These are phyloP conservation scores for Pharnaceum exiguum DNA, from an alignment of 148 eudicot genomes.

Conservation along the genomic window DNA sequence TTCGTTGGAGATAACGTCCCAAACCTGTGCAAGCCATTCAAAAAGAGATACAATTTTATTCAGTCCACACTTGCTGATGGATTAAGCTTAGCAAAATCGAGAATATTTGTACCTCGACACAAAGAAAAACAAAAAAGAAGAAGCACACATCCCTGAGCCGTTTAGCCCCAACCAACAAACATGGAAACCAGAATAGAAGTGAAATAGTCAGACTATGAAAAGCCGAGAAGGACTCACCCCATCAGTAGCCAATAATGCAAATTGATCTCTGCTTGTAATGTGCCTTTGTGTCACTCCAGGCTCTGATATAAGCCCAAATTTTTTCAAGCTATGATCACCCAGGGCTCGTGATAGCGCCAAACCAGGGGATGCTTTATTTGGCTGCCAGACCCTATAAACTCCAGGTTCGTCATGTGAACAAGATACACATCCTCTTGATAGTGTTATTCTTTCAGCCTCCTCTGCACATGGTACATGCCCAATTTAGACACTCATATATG, in stretches of 20 bases:
- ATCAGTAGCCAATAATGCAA: slow-evolving; percentile 73
- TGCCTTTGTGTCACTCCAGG: slow-evolving; percentile 61
- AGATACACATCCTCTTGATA: slow-evolving; percentile 49
- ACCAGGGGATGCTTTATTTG: slow-evolving; percentile 46
- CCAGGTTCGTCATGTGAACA: slow-evolving; percentile 68
- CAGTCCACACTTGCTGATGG: not conserved
- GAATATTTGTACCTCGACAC: too few species aligned
- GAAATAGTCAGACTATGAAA: not conserved
- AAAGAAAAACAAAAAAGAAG: too few species aligned
- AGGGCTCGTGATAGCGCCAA: slow-evolving; percentile 78
- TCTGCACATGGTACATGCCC: slow-evolving; percentile 25
- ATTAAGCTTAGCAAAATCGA: not conserved
- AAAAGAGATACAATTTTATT: not conserved
- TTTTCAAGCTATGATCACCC: slow-evolving; percentile 73
- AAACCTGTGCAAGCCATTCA: slow-evolving; percentile 39
- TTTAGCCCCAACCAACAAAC: not conserved
- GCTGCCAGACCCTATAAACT: slow-evolving; percentile 63
- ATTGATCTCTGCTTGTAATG: slow-evolving; percentile 50
- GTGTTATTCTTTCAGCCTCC: slow-evolving; percentile 59
- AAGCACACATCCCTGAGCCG: not conserved
- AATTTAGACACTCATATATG: too few species aligned
- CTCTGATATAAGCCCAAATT: slow-evolving; percentile 70
- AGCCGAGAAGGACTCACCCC: slow-evolving; percentile 44
- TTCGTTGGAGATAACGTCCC: slow-evolving; percentile 81
- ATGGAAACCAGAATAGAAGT: not conserved